Evolutionary conservation across 2,329 filamentous ascomycete genomes (phyloP).

Genomic region (Pyricularia sp.): DNA sequence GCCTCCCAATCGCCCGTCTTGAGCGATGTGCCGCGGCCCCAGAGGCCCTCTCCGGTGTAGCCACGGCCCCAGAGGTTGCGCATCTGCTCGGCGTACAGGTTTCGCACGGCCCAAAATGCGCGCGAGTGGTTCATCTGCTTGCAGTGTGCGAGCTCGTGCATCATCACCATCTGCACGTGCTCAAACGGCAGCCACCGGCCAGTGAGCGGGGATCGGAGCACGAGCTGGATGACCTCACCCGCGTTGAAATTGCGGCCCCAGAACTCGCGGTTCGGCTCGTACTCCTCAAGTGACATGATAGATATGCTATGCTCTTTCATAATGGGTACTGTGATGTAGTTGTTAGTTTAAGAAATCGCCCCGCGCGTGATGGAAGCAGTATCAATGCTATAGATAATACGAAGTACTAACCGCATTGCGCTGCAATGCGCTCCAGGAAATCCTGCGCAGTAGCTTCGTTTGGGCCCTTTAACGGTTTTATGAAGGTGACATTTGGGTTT

Average conservation of each 20-base stretch:
- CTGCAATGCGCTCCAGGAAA: constrained; percentile 64
- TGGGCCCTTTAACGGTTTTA: constrained; percentile 59
- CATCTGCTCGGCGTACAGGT: constrained; percentile 60
- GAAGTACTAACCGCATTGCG: constrained; percentile 51
- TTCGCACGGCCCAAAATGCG: constrained; percentile 69
- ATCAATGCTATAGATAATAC: background rate
- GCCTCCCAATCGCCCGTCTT: constrained; percentile 45
- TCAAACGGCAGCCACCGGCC: constrained; percentile 67
- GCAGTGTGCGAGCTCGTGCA: constrained; percentile 81
- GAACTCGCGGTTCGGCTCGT: constrained; percentile 69
- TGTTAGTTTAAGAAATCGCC: background rate
- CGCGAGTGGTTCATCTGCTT: constrained; percentile 84
- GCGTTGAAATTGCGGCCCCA: constrained; percentile 84
- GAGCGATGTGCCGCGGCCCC: constrained; percentile 59
- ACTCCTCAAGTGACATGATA: constrained; percentile 65
- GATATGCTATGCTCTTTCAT: constrained; percentile 54
- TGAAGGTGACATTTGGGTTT: constrained; percentile 71
- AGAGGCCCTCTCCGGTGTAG: constrained; percentile 73
- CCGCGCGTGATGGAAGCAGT: background rate
- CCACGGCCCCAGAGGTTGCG: constrained; percentile 52
- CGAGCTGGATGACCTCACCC: constrained; percentile 75
- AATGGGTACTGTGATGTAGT: constrained; percentile 39
- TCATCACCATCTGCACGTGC: constrained; percentile 90
- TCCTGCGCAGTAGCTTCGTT: constrained; percentile 51
- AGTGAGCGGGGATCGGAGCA: constrained; percentile 53